These are phyloP conservation scores for Solanum tarapatanum DNA, from an alignment of 257 asterid genomes.

Conservation along the genomic window DNA sequence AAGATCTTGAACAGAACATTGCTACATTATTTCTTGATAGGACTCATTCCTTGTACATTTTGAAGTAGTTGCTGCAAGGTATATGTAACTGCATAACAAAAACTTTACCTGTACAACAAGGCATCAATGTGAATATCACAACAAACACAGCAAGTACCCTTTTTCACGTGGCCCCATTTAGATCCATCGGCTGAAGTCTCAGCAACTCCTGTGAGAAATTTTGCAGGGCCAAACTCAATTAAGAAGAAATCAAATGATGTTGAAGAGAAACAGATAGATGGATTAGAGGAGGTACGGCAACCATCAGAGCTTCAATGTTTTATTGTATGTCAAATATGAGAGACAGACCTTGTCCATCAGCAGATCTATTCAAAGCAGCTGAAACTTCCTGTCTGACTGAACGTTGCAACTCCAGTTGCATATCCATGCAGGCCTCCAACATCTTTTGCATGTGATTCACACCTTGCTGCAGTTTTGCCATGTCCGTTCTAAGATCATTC, in stretches of 20 bases:
- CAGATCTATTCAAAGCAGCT: conserved; percentile 77
- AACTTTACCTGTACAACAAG: conserved; percentile 70
- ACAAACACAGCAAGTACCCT: conserved; percentile 96
- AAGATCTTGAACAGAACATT: background rate
- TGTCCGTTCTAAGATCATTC: conserved; percentile 70
- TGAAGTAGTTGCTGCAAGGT: background rate
- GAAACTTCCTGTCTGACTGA: conserved; percentile 93
- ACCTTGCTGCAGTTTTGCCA: conserved; percentile 79
- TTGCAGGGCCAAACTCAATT: background rate
- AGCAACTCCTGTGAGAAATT: conserved; percentile 29
- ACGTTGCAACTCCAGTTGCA: conserved; percentile 95
- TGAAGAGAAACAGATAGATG: background rate
- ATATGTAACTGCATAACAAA: background rate
- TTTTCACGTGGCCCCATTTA: conserved; percentile 68
- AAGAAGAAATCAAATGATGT: background rate
- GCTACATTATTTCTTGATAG: background rate
- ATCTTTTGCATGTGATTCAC: conserved; percentile 94
- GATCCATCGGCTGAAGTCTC: conserved; percentile 78
- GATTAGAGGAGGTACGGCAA: background rate
- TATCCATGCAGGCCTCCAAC: conserved; percentile 98
- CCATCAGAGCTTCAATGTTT: background rate
- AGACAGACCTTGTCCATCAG: conserved; percentile 60
- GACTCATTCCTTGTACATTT: background rate
- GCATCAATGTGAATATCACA: conserved; percentile 86
- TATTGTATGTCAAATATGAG: background rate